phyloP scores from a whole-genome alignment of 331 rosid genomes.

The Phaseolus coccineus region DNA sequence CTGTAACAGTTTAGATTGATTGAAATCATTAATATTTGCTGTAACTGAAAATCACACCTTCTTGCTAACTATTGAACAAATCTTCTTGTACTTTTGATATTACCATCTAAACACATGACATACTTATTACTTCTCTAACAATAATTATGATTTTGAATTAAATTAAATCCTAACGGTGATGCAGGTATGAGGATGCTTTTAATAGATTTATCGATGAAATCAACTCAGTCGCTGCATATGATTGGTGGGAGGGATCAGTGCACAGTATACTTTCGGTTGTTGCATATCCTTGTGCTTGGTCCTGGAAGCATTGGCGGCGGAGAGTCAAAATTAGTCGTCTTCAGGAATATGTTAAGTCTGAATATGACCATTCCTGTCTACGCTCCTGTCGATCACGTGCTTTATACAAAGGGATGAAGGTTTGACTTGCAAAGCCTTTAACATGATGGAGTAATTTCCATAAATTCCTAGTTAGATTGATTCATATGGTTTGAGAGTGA shows the following conservation, averaged over 20 bases:
- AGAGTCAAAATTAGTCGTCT: slow-evolving; percentile 86
- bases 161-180: slow-evolving; percentile 42
- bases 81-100: slow-evolving; percentile 29
- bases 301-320: slow-evolving; percentile 98
- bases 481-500: too few species aligned
- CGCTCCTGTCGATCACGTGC: slow-evolving; percentile 98
- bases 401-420: slow-evolving; percentile 99
- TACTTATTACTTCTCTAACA: neutral
- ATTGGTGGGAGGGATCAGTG: slow-evolving; percentile 99
- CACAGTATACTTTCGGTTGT: slow-evolving; percentile 92
- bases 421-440: slow-evolving; percentile 54
- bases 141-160: slow-evolving; percentile 32
- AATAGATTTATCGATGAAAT: slow-evolving; percentile 95
- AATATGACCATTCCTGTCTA: slow-evolving; percentile 95
- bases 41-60: neutral
- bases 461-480: slow-evolving; percentile 9
- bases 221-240: slow-evolving; percentile 96
- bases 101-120: neutral
- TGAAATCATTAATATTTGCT: neutral
- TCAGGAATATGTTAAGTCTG: slow-evolving; percentile 95
- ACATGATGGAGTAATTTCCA: slow-evolving; percentile 40
- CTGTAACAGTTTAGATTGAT: slow-evolving; percentile 8
- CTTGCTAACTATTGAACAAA: slow-evolving; percentile 19
- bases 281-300: slow-evolving; percentile 99
- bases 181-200: slow-evolving; percentile 96